Evolutionary conservation across 23 red algal genomes (phyloP).

Genomic region (Gracilaria domingensis): DNA sequence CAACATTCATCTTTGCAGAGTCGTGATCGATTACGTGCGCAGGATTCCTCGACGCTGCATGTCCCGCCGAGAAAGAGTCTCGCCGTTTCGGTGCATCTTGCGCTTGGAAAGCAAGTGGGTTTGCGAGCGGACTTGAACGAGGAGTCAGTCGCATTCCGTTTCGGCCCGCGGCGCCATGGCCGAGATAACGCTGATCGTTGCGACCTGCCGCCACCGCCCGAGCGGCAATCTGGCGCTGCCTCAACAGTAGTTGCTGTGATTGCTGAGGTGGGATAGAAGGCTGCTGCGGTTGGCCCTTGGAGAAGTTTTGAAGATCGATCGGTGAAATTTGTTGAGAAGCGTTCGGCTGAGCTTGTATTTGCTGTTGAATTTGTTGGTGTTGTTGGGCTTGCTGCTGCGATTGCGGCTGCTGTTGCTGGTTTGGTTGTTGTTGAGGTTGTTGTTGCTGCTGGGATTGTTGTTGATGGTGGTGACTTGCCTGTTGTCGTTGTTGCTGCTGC

Average conservation of each 20-base stretch:
- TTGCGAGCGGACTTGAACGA: not conserved
- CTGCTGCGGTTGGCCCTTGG: constrained; percentile 8
- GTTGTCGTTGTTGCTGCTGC: constrained; percentile 45
- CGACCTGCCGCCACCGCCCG: not conserved
- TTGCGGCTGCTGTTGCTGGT: constrained; percentile 14
- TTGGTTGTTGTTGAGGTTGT: constrained; percentile 15
- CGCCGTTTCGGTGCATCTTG: constrained; percentile 7
- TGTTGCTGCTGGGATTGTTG: not conserved
- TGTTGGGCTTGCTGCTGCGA: constrained; percentile 28
- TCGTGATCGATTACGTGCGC: not conserved
- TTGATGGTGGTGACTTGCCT: not conserved
- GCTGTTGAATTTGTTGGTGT: constrained; percentile 37
- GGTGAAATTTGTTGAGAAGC: constrained; percentile 23
- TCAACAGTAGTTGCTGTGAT: constrained; percentile 32
- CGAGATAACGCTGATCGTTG: not conserved
- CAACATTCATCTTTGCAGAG: constrained; percentile 8
- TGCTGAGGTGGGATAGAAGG: constrained; percentile 1
- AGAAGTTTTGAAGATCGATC: constrained; percentile 1
- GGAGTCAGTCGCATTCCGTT: constrained; percentile 18
- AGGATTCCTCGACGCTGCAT: not conserved
- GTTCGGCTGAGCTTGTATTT: not conserved
- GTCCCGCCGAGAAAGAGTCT: not conserved
- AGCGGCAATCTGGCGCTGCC: not conserved
- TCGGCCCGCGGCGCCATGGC: not conserved
- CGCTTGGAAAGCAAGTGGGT: not conserved